Evolutionary conservation across 2,329 filamentous ascomycete species (phyloP).

Genomic region (Boeremia exigua): DNA sequence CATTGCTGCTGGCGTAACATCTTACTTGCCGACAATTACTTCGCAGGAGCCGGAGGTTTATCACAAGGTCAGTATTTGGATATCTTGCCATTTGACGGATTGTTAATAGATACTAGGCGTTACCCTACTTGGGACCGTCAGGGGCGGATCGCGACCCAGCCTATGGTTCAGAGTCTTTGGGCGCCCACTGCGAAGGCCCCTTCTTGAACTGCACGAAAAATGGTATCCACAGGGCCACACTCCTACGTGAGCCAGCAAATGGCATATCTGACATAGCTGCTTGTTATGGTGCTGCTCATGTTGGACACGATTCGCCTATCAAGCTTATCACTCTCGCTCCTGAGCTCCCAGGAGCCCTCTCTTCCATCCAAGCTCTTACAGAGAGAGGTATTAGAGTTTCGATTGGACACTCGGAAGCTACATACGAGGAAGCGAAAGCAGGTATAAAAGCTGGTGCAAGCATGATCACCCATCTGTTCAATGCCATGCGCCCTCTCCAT

Average conservation of each 20-base stretch:
- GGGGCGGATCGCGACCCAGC: conserved; percentile 63
- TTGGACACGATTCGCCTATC: conserved; percentile 60
- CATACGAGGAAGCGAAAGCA: conserved; percentile 78
- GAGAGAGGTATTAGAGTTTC: conserved; percentile 74
- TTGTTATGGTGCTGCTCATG: conserved; percentile 76
- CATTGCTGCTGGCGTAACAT: conserved; percentile 81
- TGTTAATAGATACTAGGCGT: conserved; percentile 54
- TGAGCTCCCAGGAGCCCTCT: conserved; percentile 74
- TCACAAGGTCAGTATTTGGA: conserved; percentile 63
- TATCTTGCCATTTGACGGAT: background rate
- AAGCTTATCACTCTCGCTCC: conserved; percentile 88
- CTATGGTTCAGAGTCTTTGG: conserved; percentile 83
- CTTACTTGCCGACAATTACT: conserved; percentile 84
- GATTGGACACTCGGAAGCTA: conserved; percentile 86
- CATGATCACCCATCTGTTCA: conserved; percentile 95
- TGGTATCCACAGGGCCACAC: conserved; percentile 79
- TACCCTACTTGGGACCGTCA: conserved; percentile 79
- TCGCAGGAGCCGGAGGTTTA: conserved; percentile 84
- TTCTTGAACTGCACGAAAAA: conserved; percentile 85
- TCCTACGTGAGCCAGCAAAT: conserved; percentile 68
- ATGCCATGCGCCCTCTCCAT: conserved; percentile 88
- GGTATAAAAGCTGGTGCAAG: conserved; percentile 77
- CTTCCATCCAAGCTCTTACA: conserved; percentile 69
- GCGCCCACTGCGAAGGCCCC: conserved; percentile 89
- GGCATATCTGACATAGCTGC: conserved; percentile 69